A percentile compares a stretch with the other conserved stretches of the same genome.
These are phyloP conservation scores for Capronia americana DNA, from an alignment of 2,329 filamentous ascomycete genomes.

Conservation along the genomic window DNA sequence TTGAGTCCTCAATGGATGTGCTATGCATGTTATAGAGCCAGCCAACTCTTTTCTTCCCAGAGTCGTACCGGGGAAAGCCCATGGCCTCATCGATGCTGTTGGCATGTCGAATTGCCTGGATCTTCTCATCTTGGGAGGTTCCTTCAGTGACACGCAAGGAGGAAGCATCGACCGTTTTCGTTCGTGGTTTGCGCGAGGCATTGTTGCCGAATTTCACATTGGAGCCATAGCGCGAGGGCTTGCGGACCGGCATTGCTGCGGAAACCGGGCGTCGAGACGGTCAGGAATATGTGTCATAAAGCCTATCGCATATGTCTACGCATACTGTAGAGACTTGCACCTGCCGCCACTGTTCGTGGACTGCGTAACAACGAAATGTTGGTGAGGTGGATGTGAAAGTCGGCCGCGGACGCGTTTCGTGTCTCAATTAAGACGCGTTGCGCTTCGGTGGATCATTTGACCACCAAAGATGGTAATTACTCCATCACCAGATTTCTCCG, in stretches of 20 bases:
- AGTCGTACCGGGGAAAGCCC: conserved; percentile 91
- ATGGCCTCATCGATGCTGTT: conserved; percentile 92
- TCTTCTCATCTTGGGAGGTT: conserved; percentile 90
- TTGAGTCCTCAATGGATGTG: conserved; percentile 83
- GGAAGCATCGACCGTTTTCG: conserved; percentile 80
- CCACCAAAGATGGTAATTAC: conserved; percentile 7
- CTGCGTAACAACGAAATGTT: background rate
- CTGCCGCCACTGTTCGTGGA: background rate
- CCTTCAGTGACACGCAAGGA: conserved; percentile 77
- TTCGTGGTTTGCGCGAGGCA: conserved; percentile 51
- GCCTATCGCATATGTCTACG: background rate
- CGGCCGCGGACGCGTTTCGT: conserved; percentile 7
- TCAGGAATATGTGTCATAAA: background rate
- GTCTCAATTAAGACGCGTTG: conserved; percentile 20
- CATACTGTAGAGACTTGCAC: background rate
- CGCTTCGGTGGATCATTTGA: conserved; percentile 2
- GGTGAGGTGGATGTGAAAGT: background rate
- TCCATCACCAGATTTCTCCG: conserved; percentile 16
- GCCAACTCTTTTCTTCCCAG: conserved; percentile 80
- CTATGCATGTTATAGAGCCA: conserved; percentile 97
- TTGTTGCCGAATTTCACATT: conserved; percentile 55
- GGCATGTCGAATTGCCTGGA: conserved; percentile 81
- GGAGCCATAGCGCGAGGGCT: conserved; percentile 70
- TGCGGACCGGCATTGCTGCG: conserved; percentile 55
- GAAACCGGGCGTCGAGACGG: conserved; percentile 4